phyloP scores from a whole-genome alignment of 129 eudicot species.

The Flaveria bidentis region DNA sequence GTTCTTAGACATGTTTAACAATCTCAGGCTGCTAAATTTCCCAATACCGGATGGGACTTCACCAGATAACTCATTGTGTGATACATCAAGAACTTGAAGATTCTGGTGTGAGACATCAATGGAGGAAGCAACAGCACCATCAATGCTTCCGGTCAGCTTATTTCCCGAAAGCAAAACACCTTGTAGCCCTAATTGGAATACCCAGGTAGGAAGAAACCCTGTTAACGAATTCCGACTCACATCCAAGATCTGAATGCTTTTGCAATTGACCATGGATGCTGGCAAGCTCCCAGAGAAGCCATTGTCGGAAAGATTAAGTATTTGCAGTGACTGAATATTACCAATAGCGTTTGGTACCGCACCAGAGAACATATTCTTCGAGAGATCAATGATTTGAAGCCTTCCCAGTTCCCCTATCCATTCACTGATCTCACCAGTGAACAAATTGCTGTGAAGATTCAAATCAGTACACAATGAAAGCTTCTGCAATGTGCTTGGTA shows the following conservation, averaged over 20 bases:
- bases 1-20: constrained; percentile 59
- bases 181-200: constrained; percentile 63
- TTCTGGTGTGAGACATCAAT: constrained; percentile 48
- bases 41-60: constrained; percentile 59
- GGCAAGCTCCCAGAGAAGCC: constrained; percentile 71
- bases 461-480: constrained; percentile 57
- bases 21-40: constrained; percentile 54
- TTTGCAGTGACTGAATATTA: constrained; percentile 60
- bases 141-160: constrained; percentile 55
- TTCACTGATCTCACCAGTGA: constrained; percentile 55
- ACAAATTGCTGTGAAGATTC: constrained; percentile 47
- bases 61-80: constrained; percentile 60
- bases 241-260: constrained; percentile 60
- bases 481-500: constrained; percentile 69
- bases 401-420: constrained; percentile 82
- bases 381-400: constrained; percentile 72
- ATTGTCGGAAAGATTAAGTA: constrained; percentile 60
- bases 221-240: constrained; percentile 62
- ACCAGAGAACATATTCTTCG: constrained; percentile 62
- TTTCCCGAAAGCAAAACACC: constrained; percentile 58
- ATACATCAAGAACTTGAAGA: constrained; percentile 65
- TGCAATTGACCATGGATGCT: constrained; percentile 57
- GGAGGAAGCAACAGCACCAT: constrained; percentile 49
- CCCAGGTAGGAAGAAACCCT: constrained; percentile 78
- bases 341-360: constrained; percentile 63